These are phyloP conservation scores for Narthecium ossifragum DNA, from an alignment of 106 monocot species.

Conservation along the genomic window DNA sequence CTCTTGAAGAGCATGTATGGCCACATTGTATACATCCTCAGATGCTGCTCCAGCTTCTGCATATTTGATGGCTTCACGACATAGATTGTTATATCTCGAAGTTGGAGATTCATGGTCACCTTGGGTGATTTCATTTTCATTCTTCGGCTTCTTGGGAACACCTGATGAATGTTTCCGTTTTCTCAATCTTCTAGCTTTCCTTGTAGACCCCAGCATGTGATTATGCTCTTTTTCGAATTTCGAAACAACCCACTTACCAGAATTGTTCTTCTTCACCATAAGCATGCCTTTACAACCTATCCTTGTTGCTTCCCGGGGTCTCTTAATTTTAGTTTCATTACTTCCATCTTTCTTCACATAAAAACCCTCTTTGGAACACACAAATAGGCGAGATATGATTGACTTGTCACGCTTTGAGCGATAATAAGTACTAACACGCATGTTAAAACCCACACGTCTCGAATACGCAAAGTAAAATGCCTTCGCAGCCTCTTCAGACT, in stretches of 20 bases:
- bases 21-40: constrained; percentile 44
- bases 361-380: constrained; percentile 58
- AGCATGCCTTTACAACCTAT: constrained; percentile 65
- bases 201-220: constrained; percentile 32
- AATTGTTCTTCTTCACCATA: constrained; percentile 52
- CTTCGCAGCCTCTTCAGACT: constrained; percentile 47
- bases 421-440: constrained; percentile 65
- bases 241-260: constrained; percentile 52
- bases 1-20: constrained; percentile 34
- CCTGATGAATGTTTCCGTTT: constrained; percentile 23
- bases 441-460: constrained; percentile 41
- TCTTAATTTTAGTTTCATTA: constrained; percentile 30
- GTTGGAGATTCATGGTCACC: constrained; percentile 23
- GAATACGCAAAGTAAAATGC: constrained; percentile 54
- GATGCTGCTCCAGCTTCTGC: constrained; percentile 45
- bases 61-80: constrained; percentile 42
- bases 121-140: constrained; percentile 17
- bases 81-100: constrained; percentile 37
- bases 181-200: constrained; percentile 16
- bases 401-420: constrained; percentile 53
- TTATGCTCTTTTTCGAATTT: constrained; percentile 59
- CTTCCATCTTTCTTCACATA: constrained; percentile 40
- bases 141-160: constrained; percentile 1
- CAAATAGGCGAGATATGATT: constrained; percentile 50
- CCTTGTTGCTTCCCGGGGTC: constrained; percentile 42